Base-by-base conservation (phyloP, 805 yeast species). In the Kodamaea kaohsiungensis region DNA sequence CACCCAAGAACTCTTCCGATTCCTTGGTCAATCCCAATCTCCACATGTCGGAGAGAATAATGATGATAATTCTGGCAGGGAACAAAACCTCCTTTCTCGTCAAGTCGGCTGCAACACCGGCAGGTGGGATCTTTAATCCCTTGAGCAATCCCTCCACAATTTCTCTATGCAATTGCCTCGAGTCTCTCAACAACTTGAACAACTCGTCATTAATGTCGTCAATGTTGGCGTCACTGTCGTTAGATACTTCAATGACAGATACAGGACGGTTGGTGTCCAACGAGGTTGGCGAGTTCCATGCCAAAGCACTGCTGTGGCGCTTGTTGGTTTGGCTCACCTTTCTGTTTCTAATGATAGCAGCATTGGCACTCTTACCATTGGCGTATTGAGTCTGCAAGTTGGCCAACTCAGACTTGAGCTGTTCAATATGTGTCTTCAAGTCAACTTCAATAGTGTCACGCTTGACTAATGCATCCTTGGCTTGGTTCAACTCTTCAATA, bases 41-140 rank as follows among this genome's bases (percentile, higher is more conserved):
- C 99, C 99, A 95, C 98, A 95, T 91, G 70, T 95, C 99, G 64
- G 96, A 87, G 59, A 93, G 78, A 35, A 93, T 87, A 60, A 95
- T 88, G 65, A 95, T 93, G 65, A 95, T 85, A 60, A 95, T 90
- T 77, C 97, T 85, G 1, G 98, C 95, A 25, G 99, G 99, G 85
- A 91, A 95, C 52, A 95, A 78, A 9, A 93, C 96, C 68, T 95
- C 98, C 66, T 91, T 91, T 66, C 90, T 83, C 13, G 92, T 85
- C 59, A 91, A 77, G 63, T 86, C 90, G 47, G 90, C 87, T 45
- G 95, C 91, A 48, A 88, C 90, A 56, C 91, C 88, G 18, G 96
- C 87, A 39, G 86, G 84, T 46, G 98, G 98, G 52, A 92, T 84
- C 71, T 85, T 88, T 70, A 93, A 79, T 9, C 91, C 92, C 75